phyloP scores from a whole-genome alignment of 2,329 filamentous ascomycete genomes.

The Fusarium concolor region DNA sequence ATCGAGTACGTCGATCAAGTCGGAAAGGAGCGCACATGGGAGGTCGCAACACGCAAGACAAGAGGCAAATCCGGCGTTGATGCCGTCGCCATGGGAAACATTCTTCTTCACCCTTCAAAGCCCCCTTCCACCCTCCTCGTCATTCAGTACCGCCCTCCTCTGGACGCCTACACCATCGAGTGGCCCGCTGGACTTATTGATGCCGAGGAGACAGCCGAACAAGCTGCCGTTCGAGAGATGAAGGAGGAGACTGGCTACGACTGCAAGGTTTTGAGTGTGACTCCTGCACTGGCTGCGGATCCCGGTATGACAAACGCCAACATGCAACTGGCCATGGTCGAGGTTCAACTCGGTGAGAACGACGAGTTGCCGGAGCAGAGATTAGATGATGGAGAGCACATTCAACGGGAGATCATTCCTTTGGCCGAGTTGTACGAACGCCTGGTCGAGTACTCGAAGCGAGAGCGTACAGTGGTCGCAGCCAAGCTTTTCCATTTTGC shows the following conservation, averaged over 20 bases:
- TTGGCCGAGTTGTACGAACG: conserved; percentile 41
- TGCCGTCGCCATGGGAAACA: conserved; percentile 46
- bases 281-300: conserved; percentile 40
- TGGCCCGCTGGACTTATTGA: conserved; percentile 45
- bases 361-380: conserved; percentile 41
- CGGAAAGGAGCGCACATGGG: conserved; percentile 44
- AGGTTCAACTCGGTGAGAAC: conserved; percentile 37
- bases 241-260: conserved; percentile 45
- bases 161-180: conserved; percentile 45
- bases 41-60: conserved; percentile 45
- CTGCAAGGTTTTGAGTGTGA: conserved; percentile 41
- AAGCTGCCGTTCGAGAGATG: conserved; percentile 44
- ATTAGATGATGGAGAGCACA: conserved; percentile 44
- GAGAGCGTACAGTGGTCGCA: conserved; percentile 41
- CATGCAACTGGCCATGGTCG: conserved; percentile 46
- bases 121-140: conserved; percentile 44
- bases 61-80: conserved; percentile 42
- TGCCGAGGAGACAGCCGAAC: conserved; percentile 41
- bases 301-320: conserved; percentile 46
- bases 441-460: conserved; percentile 43
- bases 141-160: conserved; percentile 45
- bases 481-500: conserved; percentile 47
- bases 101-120: conserved; percentile 43
- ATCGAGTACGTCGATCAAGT: conserved; percentile 46
- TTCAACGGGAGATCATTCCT: conserved; percentile 41